phyloP scores from a whole-genome alignment of 768 basidiomycete species.

The Lentinula raphanica region DNA sequence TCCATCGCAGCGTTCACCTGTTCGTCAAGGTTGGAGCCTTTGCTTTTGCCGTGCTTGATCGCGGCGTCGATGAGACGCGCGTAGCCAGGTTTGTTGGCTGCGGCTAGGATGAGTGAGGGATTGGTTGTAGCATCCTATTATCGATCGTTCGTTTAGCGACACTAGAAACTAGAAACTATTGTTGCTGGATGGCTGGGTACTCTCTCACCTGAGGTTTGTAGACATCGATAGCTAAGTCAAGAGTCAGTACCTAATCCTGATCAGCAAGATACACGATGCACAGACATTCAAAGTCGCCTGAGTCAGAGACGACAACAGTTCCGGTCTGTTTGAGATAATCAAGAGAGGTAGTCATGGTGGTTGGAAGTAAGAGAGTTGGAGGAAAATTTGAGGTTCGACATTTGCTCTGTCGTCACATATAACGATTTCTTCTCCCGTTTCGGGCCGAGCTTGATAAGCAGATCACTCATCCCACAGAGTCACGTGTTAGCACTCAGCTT shows the following conservation, averaged over 20 bases:
- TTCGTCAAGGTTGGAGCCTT: conserved; percentile 71
- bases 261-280: neutral
- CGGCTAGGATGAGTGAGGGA: conserved; percentile 91
- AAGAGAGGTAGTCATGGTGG: conserved; percentile 74
- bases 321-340: conserved; percentile 86
- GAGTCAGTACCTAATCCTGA: no score
- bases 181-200: neutral
- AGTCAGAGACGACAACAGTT: conserved; percentile 96
- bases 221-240: conserved; percentile 73
- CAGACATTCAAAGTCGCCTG: conserved; percentile 87
- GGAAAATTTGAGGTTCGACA: neutral
- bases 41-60: conserved; percentile 67
- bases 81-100: conserved; percentile 87
- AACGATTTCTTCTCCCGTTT: no score
- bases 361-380: neutral
- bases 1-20: conserved; percentile 82
- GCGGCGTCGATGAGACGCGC: conserved; percentile 73
- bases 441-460: no score
- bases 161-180: no score
- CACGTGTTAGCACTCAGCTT: no score
- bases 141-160: no score
- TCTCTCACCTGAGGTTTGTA: conserved; percentile 84
- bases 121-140: conserved; percentile 94
- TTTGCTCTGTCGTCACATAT: neutral
- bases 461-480: no score